Evolutionary conservation across 129 eudicot genomes (phyloP), one percentile per base, ranked within the genome.

Genomic region (Chrysanthemum lavandulifolium): DNA sequence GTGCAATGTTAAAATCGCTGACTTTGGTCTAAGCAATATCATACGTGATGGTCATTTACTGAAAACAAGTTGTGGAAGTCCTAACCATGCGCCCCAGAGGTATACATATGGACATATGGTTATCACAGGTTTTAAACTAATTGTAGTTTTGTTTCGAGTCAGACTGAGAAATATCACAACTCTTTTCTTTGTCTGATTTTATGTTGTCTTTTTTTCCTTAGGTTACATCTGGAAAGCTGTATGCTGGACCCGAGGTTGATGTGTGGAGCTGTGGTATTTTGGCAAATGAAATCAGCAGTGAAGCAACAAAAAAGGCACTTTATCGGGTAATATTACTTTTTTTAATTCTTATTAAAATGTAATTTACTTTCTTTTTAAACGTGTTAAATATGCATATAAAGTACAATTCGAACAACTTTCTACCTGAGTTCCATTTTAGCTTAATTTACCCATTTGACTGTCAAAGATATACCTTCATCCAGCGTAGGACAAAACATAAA

Each of bases 1-100:
- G 51, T 71, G 84, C 60, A 89, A 89, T 47, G 98, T 93, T 50
- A 93, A 89, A 81, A 93, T 93, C 76, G 98, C n/a, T 68, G 97
- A 93, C 82, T 93, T 93, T 76, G 98, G 98, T 56, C 79, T 89
- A 86, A 93, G 98, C 81, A 93, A 93, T 76, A 84, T 93, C 70
- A 89, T 93, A 96, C 87, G 98, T 52, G 98, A 93, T 77, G 98
- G 98, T 65, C 98, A 93, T 90, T 93, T 93, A 72, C 81, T 93
- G 31, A 93, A 93, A 87, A 93, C 98, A 50, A 93, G 98, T 68
- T 93, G 97, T 79, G 98, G 98, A 78, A 93, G 98, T 74, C 98
- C 98, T 69, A 93, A 93, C 62, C 89, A 93, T 79, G 98, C 98
- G 98, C 98, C 45, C 97, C 98, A 5, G 98, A 93, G 98, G 98